phyloP scores from a whole-genome alignment of 2,329 filamentous ascomycete species.

The Exophiala dermatitidis region DNA sequence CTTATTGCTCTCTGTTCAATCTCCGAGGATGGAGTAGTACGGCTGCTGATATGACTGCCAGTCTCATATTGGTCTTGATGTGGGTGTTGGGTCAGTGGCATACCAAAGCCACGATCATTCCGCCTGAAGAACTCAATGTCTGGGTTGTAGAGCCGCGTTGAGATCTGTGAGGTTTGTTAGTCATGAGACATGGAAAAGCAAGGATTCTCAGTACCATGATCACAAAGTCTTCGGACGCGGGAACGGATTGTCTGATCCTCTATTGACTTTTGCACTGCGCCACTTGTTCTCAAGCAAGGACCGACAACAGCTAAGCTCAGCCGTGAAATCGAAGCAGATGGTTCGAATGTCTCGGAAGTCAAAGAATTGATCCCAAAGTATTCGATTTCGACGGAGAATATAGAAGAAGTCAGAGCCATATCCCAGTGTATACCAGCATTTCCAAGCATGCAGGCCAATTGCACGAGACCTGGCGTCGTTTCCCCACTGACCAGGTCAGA shows the following conservation, averaged over 20 bases:
- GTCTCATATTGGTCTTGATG: slow-evolving; percentile 21
- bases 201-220: slow-evolving; percentile 13
- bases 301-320: neutral
- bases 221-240: neutral
- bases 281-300: neutral
- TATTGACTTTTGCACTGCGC: neutral
- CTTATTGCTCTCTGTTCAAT: slow-evolving; percentile 21
- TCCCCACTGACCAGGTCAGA: slow-evolving; percentile 6
- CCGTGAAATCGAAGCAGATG: neutral
- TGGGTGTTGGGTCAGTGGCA: slow-evolving; percentile 21
- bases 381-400: slow-evolving; percentile 5
- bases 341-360: neutral
- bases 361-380: slow-evolving; percentile 8
- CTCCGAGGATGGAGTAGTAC: slow-evolving; percentile 24
- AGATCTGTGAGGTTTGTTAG: slow-evolving; percentile 17
- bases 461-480: slow-evolving; percentile 3
- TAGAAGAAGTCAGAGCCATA: slow-evolving; percentile 7
- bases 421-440: slow-evolving; percentile 9
- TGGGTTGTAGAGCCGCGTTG: slow-evolving; percentile 19
- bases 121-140: slow-evolving; percentile 26
- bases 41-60: slow-evolving; percentile 15
- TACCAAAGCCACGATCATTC: slow-evolving; percentile 24
- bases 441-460: slow-evolving; percentile 18
- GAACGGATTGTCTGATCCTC: no score
- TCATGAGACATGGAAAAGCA: neutral